Evolutionary conservation across 2,329 filamentous ascomycete species (phyloP), one percentile per base, ranked within the genome.

Genomic region (Fusarium acutatum): DNA sequence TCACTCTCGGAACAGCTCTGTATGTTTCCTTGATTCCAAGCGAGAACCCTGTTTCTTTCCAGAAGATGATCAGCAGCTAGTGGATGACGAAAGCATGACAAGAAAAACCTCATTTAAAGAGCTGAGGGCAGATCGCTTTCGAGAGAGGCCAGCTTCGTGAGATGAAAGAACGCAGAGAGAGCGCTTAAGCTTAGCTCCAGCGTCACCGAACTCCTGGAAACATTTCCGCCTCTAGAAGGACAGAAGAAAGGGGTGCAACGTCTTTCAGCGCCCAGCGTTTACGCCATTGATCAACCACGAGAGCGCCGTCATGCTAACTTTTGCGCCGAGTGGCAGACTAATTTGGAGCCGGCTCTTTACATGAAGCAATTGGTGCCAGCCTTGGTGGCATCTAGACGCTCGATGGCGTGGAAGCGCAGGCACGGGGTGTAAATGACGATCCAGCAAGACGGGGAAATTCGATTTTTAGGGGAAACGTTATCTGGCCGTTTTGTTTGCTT

Each of bases 181-280:
- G 60, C 60, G 54, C 32, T 49, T 58, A 73, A 66, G 47, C 58
- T 54, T 60, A 59, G 50, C 34, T 32, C 32, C 49, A 65, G 57
- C 59, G 59, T 68, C 60, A 58, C 64, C 67, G 62, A 69, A 64
- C 66, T 69, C 56, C 32, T 56, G 54, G 64, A 56, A 65, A 64
- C 70, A 59, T 68, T 60, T 59, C 32, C 24, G 41, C 34, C 63
- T 64, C 53, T 75, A 64, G 63, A 75, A 66, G 56, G 56, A 54
- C 57, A 69, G 65, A 59, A 72, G 66, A 72, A 77, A 75, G 63
- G 70, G 67, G 71, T 28, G 50, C 50, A 73, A 77, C 65, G 71
- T 69, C 59, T 64, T 37, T 17, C 67, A 63, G 71, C 66, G 72
- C 61, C 44, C 47, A 58, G 40, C 43, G 43, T 40, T 47, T 60